A percentile compares a stretch with the other conserved stretches of the same genome.
phyloP scores from a whole-genome alignment of 768 basidiomycete genomes.

The Megacollybia marginata region DNA sequence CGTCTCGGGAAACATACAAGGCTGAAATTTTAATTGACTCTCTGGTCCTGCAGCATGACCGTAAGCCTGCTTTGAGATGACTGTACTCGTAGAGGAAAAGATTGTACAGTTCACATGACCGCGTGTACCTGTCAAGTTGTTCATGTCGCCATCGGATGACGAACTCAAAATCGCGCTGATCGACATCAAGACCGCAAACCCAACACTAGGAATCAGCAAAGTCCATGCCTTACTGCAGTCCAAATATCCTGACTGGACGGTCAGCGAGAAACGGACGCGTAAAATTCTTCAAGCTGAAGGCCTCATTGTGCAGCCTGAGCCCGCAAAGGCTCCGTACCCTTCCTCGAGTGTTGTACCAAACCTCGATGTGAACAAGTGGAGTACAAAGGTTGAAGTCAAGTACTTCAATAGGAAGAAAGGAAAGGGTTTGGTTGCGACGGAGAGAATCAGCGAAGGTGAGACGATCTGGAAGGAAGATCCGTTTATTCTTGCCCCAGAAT shows the following conservation, averaged over 20 bases:
- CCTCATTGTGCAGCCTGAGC: slow-evolving; percentile 26
- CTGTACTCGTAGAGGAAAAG: too few relatives aligned
- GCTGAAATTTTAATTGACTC: too few relatives aligned
- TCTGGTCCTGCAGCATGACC: too few relatives aligned
- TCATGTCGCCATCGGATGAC: slow-evolving; percentile 44
- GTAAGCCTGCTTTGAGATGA: too few relatives aligned
- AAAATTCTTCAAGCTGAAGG: slow-evolving; percentile 63
- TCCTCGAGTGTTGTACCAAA: slow-evolving; percentile 56
- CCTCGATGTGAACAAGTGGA: slow-evolving; percentile 58
- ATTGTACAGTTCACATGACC: too few relatives aligned
- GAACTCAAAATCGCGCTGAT: slow-evolving; percentile 51
- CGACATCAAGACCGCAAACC: slow-evolving; percentile 47
- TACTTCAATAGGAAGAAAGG: slow-evolving; percentile 68
- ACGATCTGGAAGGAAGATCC: slow-evolving; percentile 83
- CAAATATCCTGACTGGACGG: slow-evolving; percentile 59
- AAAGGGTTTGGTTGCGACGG: slow-evolving; percentile 73
- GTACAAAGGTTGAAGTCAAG: slow-evolving; percentile 54
- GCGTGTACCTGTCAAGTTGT: too few relatives aligned
- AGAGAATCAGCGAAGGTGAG: slow-evolving; percentile 63
- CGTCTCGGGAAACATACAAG: too few relatives aligned
- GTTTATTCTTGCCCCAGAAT: slow-evolving; percentile 74
- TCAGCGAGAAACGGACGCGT: slow-evolving; percentile 77
- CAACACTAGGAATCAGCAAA: slow-evolving; percentile 64
- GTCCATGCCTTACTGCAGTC: slow-evolving; percentile 56
- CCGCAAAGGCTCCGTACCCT: slow-evolving; percentile 31